A percentile compares a stretch with the other conserved stretches of the same genome.
phyloP scores from a whole-genome alignment of 1,139 yeast species.

The Magnusiomyces clavatus region DNA sequence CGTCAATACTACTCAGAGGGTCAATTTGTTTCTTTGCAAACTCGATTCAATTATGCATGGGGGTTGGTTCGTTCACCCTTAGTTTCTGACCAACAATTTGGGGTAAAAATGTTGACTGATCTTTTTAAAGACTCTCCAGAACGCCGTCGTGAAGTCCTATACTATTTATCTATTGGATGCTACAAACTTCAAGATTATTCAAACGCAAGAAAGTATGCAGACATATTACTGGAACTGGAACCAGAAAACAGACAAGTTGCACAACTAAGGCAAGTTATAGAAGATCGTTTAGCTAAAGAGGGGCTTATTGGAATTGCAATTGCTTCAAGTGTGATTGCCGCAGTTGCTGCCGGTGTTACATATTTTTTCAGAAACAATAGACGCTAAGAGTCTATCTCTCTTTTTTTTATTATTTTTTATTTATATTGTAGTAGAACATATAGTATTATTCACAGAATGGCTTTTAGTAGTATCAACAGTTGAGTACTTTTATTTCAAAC shows the following conservation, averaged over 20 bases:
- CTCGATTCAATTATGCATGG: slow-evolving; percentile 94
- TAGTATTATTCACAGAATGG: background rate
- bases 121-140: slow-evolving; percentile 65
- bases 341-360: slow-evolving; percentile 67
- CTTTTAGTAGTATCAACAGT: no score
- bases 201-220: slow-evolving; percentile 80
- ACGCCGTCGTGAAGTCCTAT: slow-evolving; percentile 82
- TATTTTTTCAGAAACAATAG: slow-evolving; percentile 39
- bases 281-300: slow-evolving; percentile 76
- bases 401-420: background rate
- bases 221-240: slow-evolving; percentile 65
- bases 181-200: slow-evolving; percentile 82
- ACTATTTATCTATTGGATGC: slow-evolving; percentile 81
- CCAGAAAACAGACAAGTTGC: slow-evolving; percentile 78
- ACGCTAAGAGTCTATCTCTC: slow-evolving; percentile 7
- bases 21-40: slow-evolving; percentile 71
- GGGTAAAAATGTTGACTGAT: slow-evolving; percentile 60
- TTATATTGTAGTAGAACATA: background rate
- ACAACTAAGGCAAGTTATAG: slow-evolving; percentile 65
- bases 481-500: background rate
- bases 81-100: slow-evolving; percentile 61
- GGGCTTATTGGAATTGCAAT: slow-evolving; percentile 85
- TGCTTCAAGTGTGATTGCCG: slow-evolving; percentile 76
- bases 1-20: slow-evolving; percentile 78
- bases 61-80: slow-evolving; percentile 70